phyloP scores from a whole-genome alignment of 192 early-diverging fungal genomes.

The Podila verticillata region DNA sequence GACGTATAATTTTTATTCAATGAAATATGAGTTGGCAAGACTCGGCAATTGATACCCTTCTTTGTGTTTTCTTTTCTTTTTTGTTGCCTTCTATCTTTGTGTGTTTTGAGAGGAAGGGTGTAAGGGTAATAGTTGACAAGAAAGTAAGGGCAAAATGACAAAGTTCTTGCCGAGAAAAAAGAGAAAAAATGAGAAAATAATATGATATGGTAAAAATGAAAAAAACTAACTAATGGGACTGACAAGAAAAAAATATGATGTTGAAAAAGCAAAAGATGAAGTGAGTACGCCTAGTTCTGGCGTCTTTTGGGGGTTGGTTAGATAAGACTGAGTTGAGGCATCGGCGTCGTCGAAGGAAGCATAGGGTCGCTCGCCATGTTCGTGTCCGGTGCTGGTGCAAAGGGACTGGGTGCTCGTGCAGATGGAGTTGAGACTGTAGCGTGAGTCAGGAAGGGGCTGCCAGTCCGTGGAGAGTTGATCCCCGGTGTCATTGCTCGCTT shows the following conservation, averaged over 20 bases:
- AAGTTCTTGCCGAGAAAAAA: slow-evolving; percentile 2
- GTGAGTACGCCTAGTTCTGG: too few species aligned
- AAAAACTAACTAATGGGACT: too few species aligned
- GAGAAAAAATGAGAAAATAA: background rate
- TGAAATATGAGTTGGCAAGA: too few species aligned
- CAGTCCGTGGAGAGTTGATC: background rate
- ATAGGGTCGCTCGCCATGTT: slow-evolving; percentile 5
- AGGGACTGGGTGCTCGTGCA: slow-evolving; percentile 2
- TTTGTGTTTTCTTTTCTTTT: background rate
- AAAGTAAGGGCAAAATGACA: background rate
- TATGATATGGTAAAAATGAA: background rate
- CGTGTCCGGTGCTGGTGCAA: slow-evolving; percentile 27
- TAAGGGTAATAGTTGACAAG: background rate
- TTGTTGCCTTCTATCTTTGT: background rate
- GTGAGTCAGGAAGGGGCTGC: background rate
- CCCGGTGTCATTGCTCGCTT: slow-evolving; percentile 16
- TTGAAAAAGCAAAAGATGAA: background rate
- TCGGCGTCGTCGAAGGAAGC: too few species aligned
- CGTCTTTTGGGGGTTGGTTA: too few species aligned
- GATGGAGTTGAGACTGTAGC: background rate
- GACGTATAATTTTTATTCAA: too few species aligned
- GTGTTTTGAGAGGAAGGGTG: background rate
- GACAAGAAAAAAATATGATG: background rate
- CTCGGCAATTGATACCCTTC: too few species aligned
- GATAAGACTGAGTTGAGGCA: too few species aligned